Evolutionary conservation across 2,329 filamentous ascomycete species (phyloP).

Genomic region (Dothistroma pini): DNA sequence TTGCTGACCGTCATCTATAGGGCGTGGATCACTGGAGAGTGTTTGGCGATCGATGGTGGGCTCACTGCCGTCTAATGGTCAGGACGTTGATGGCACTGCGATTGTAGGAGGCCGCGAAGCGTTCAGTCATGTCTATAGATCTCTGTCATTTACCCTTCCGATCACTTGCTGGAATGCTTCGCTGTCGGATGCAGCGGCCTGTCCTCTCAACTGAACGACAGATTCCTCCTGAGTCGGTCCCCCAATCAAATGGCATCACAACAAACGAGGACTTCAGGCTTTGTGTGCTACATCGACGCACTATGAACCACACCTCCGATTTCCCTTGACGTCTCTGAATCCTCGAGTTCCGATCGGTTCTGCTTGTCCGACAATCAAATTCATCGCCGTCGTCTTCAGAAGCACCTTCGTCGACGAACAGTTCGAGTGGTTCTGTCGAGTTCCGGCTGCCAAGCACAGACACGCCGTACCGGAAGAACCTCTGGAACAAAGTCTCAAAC

Average conservation of each 20-base stretch:
- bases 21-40: conserved; percentile 7
- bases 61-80: not conserved
- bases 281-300: not conserved
- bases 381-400: not conserved
- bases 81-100: not conserved
- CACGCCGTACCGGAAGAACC: conserved; percentile 6
- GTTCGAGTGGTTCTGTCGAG: not conserved
- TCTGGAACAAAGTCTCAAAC: conserved; percentile 5
- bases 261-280: too few species aligned
- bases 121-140: not conserved
- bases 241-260: too few species aligned
- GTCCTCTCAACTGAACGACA: not conserved
- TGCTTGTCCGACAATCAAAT: not conserved
- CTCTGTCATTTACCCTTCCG: not conserved
- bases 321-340: not conserved
- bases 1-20: conserved; percentile 1
- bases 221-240: too few species aligned
- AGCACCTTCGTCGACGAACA: not conserved
- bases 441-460: conserved; percentile 1
- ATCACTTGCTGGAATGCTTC: not conserved
- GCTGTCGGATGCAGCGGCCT: not conserved
- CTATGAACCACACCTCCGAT: not conserved
- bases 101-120: not conserved
- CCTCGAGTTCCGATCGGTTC: not conserved
- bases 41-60: conserved; percentile 5